A percentile compares a stretch with the other conserved stretches of the same genome.
phyloP scores from a whole-genome alignment of 352 stramenopile genomes.

The Hyaloperonospora brassicae region DNA sequence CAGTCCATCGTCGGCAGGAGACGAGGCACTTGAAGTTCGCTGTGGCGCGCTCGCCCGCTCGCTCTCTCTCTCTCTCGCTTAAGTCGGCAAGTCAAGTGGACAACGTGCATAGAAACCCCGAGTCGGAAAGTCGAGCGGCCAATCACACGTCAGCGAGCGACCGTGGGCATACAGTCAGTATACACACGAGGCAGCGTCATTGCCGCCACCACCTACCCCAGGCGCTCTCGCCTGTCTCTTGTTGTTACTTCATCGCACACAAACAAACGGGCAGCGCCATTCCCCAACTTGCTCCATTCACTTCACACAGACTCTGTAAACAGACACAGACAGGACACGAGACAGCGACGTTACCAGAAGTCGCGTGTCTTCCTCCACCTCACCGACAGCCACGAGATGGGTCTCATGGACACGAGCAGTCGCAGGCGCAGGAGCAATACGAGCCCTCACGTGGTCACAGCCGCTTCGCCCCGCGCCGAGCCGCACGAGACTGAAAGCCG shows the following conservation, averaged over 20 bases:
- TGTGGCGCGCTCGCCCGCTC: too few species aligned
- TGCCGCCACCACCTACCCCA: neutral
- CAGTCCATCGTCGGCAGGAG: too few species aligned
- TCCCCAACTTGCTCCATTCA: neutral
- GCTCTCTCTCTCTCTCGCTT: too few species aligned
- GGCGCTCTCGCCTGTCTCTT: neutral
- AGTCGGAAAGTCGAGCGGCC: too few species aligned
- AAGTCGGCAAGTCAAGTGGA: too few species aligned
- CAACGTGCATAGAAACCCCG: too few species aligned
- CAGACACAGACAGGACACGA: too few species aligned
- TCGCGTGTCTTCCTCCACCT: neutral
- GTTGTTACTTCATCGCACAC: neutral
- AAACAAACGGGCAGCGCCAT: neutral
- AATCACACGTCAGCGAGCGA: too few species aligned
- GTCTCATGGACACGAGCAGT: neutral
- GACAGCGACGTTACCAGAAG: too few species aligned
- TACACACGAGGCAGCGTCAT: neutral
- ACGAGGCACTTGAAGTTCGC: too few species aligned
- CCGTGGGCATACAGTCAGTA: neutral
- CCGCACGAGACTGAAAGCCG: conserved; percentile 35
- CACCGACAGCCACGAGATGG: neutral
- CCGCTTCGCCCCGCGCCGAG: conserved; percentile 18
- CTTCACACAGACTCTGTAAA: neutral
- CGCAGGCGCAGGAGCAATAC: conserved; percentile 12
- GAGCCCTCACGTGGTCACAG: conserved; percentile 10